These are phyloP conservation scores for Lepidium aucheri DNA, from an alignment of 345 rosid species.

Conservation along the genomic window DNA sequence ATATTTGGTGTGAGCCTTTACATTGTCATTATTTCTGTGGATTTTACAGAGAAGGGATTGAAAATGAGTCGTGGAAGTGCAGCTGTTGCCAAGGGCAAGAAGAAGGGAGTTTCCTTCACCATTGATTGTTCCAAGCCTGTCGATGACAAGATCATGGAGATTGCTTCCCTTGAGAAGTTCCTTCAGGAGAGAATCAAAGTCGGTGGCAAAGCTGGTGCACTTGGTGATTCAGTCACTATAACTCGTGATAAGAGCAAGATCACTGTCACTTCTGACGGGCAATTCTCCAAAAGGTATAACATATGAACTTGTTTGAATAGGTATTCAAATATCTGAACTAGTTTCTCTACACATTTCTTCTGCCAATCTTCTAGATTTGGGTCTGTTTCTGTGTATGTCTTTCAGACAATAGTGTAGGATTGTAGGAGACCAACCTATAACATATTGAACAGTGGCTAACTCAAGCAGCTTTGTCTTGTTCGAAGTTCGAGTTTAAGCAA, in stretches of 20 bases:
- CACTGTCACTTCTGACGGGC: slow-evolving; percentile 58
- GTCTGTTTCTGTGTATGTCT: neutral
- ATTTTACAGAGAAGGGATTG: neutral
- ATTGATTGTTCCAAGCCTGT: slow-evolving; percentile 35
- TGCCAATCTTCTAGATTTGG: neutral
- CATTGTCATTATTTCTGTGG: neutral
- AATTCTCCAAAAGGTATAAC: slow-evolving; percentile 66
- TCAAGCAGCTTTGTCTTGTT: neutral
- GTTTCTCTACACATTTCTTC: too few species aligned
- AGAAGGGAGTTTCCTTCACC: slow-evolving; percentile 32
- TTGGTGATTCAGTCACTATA: slow-evolving; percentile 51
- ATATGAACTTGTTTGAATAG: neutral
- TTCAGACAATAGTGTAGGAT: too few species aligned
- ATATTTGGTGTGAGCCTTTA: neutral
- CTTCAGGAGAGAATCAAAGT: slow-evolving; percentile 84
- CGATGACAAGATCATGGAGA: slow-evolving; percentile 51
- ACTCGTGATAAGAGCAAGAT: slow-evolving; percentile 61
- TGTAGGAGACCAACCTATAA: neutral
- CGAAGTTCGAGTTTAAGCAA: neutral
- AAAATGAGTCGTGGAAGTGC: slow-evolving; percentile 33
- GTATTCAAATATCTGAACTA: too few species aligned
- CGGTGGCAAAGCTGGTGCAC: slow-evolving; percentile 75
- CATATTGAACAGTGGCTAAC: neutral
- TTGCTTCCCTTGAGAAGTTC: slow-evolving; percentile 69
- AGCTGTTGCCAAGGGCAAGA: slow-evolving; percentile 33